Conservation (phyloP, 441 rosid genomes). For the Capsella rubella region DNA sequence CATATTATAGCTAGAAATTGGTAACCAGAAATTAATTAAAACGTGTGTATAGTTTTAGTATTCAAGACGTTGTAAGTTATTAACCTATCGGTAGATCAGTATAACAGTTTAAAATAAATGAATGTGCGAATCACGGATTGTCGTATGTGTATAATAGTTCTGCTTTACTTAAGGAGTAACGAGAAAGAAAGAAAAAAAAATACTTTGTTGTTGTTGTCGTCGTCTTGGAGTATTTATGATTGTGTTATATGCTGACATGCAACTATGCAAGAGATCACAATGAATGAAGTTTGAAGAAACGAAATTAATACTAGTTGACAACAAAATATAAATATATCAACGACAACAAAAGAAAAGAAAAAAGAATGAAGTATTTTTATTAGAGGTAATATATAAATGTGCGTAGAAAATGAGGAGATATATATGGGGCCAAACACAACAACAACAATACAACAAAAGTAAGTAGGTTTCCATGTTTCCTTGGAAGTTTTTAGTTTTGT, state of each 20-base stretch:
- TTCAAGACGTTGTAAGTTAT: not conserved
- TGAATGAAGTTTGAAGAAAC: conserved; percentile 17
- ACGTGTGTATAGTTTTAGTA: not conserved
- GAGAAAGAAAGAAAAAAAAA: not conserved
- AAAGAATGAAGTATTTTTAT: conserved; percentile 2
- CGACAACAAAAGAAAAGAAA: not conserved
- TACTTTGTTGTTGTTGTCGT: conserved; percentile 14
- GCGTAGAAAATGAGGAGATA: conserved; percentile 20
- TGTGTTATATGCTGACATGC: conserved; percentile 11
- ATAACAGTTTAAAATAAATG: not conserved
- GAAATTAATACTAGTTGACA: conserved; percentile 3
- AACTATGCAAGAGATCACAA: not conserved
- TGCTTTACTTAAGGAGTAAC: conserved; percentile 2
- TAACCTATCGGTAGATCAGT: too few relatives aligned
- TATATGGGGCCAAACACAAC: conserved; percentile 19
- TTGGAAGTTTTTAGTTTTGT: conserved; percentile 21
- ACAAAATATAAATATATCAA: not conserved
- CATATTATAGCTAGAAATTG: not conserved
- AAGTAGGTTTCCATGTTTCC: conserved; percentile 46
- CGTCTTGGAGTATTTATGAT: conserved; percentile 25
- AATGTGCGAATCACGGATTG: conserved; percentile 12
- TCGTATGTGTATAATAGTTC: not conserved
- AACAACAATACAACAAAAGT: conserved; percentile 33
- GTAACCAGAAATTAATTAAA: too few relatives aligned
- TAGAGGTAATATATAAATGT: conserved; percentile 11